phyloP scores from a whole-genome alignment of 495 filamentous ascomycete species.

The Penicillium turbatum region DNA sequence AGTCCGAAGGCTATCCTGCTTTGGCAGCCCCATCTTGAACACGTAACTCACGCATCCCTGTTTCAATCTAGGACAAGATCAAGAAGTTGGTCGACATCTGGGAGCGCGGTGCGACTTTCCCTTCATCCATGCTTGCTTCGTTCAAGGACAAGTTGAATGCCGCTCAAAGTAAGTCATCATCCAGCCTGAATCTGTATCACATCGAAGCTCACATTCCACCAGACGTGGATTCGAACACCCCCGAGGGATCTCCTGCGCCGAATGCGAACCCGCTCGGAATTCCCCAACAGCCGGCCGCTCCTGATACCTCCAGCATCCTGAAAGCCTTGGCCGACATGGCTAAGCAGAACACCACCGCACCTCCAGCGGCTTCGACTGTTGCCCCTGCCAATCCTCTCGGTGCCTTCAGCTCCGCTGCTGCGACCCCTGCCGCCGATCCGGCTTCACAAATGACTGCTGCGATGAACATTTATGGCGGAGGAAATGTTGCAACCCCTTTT shows the following conservation, averaged over 20 bases:
- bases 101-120: slow-evolving; percentile 93
- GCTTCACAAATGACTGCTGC: slow-evolving; percentile 42
- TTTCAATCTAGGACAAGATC: slow-evolving; percentile 79
- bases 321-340: slow-evolving; percentile 82
- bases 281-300: slow-evolving; percentile 39
- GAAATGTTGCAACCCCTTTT: slow-evolving; percentile 45
- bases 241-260: slow-evolving; percentile 70
- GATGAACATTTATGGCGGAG: slow-evolving; percentile 59
- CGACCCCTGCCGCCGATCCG: slow-evolving; percentile 44
- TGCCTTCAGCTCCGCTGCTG: slow-evolving; percentile 50
- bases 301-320: slow-evolving; percentile 69
- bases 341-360: slow-evolving; percentile 67
- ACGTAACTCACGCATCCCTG: slow-evolving; percentile 47
- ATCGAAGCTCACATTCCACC: slow-evolving; percentile 26
- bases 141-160: slow-evolving; percentile 82
- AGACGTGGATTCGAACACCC: slow-evolving; percentile 71
- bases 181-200: background rate
- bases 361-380: slow-evolving; percentile 48
- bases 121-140: slow-evolving; percentile 68
- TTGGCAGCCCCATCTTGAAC: background rate
- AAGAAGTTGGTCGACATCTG: slow-evolving; percentile 95
- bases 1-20: slow-evolving; percentile 27
- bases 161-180: slow-evolving; percentile 55
- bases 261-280: slow-evolving; percentile 40
- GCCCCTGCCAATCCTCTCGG: slow-evolving; percentile 51